Percentiles rank a stretch among this genome's conserved stretches.
phyloP scores from a whole-genome alignment of 169 alveolate species.

The Plasmodium berghei region DNA sequence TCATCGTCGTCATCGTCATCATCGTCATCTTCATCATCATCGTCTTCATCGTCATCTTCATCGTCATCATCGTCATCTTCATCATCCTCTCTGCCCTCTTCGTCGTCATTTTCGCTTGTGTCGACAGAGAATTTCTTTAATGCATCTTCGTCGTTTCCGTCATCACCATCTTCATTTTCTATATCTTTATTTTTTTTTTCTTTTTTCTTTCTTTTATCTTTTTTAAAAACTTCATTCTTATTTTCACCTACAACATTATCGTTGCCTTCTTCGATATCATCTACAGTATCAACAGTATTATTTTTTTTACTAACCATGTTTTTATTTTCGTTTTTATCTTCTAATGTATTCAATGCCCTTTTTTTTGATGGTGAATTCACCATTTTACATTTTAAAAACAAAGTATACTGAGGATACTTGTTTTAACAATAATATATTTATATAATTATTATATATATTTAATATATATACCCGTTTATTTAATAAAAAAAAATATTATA shows the following conservation, averaged over 20 bases:
- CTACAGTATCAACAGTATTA: constrained; percentile 41
- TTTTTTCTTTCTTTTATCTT: constrained; percentile 57
- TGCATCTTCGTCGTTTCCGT: constrained; percentile 41
- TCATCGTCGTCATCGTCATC: constrained; percentile 74
- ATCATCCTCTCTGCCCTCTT: constrained; percentile 19
- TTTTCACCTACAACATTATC: constrained; percentile 38
- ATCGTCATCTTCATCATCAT: constrained; percentile 60
- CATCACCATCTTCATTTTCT: constrained; percentile 64
- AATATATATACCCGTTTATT: not conserved
- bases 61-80: constrained; percentile 21
- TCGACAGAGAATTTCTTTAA: constrained; percentile 49
- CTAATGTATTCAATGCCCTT: constrained; percentile 56
- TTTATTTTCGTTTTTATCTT: constrained; percentile 48
- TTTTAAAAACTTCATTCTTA: constrained; percentile 28
- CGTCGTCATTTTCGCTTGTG: constrained; percentile 61
- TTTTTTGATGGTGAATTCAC: constrained; percentile 68
- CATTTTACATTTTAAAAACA: constrained; percentile 65
- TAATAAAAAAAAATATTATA: not conserved
- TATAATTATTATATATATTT: not conserved
- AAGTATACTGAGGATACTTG: constrained; percentile 54
- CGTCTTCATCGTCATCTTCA: constrained; percentile 44
- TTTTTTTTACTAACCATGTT: constrained; percentile 66
- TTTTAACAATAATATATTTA: not conserved
- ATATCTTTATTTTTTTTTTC: constrained; percentile 52
- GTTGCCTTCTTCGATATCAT: constrained; percentile 41